Evolutionary conservation across 345 rosid species (phyloP).

Genomic region (Reutealis trisperma): DNA sequence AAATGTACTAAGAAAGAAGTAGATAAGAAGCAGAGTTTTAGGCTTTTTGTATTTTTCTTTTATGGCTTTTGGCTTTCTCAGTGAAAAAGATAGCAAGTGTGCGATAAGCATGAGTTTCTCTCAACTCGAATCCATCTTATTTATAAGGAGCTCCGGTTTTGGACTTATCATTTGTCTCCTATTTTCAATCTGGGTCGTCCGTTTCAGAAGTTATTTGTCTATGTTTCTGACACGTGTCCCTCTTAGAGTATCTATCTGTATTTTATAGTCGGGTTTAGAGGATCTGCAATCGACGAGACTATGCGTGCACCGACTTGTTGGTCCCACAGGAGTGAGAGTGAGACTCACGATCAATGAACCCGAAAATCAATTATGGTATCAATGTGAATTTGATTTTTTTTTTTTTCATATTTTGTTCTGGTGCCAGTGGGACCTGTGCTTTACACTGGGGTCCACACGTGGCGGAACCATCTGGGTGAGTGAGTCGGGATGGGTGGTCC

Average conservation of each 20-base stretch:
- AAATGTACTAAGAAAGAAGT: neutral
- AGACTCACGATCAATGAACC: neutral
- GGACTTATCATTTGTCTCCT: neutral
- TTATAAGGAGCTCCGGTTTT: neutral
- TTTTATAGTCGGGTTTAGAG: neutral
- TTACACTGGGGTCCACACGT: neutral
- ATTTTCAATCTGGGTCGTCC: slow-evolving; percentile 16
- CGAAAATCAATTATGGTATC: neutral
- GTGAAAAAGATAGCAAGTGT: neutral
- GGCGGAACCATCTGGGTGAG: too few species aligned
- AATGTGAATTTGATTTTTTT: neutral
- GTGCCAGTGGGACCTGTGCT: neutral
- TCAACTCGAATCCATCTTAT: neutral
- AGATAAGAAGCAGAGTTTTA: neutral
- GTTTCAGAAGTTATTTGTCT: neutral
- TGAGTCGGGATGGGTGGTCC: neutral
- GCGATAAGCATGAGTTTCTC: neutral
- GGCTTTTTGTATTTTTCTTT: too few species aligned
- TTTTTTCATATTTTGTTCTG: too few species aligned
- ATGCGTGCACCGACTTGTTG: slow-evolving; percentile 7
- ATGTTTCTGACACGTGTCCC: neutral
- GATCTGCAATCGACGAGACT: neutral
- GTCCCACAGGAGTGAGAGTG: neutral
- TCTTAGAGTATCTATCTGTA: neutral
- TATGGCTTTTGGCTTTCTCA: neutral